Evolutionary conservation across 345 rosid species (phyloP).

Genomic region (Hirschfeldia incana): DNA sequence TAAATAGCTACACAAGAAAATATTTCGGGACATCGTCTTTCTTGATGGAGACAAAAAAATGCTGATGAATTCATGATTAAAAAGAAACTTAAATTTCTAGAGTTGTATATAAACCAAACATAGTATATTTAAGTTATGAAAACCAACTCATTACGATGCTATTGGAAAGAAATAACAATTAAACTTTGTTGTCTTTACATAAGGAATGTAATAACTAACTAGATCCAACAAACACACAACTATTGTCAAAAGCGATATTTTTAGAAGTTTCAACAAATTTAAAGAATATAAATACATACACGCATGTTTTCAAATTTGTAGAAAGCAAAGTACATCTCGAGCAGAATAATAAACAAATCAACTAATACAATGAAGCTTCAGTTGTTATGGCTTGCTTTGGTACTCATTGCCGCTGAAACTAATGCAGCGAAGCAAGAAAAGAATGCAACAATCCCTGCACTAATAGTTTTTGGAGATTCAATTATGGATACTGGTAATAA

Average conservation of each 20-base stretch:
- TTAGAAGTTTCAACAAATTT: constrained; percentile 12
- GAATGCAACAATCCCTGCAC: constrained; percentile 21
- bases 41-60: too few species aligned
- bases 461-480: constrained; percentile 33
- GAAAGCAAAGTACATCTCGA: neutral
- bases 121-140: neutral
- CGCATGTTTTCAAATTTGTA: neutral
- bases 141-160: neutral
- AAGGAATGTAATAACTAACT: neutral
- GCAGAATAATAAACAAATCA: neutral
- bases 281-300: neutral
- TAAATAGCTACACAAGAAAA: too few species aligned
- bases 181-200: neutral
- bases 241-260: neutral
- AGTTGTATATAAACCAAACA: neutral
- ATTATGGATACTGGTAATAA: constrained; percentile 34
- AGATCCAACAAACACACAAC: neutral
- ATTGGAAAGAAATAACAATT: neutral
- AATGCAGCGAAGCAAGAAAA: neutral
- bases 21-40: too few species aligned
- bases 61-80: too few species aligned
- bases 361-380: constrained; percentile 21
- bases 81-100: too few species aligned
- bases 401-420: neutral
- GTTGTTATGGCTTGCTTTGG: neutral